Base-by-base conservation (phyloP, 257 asterid genomes). In the Jacaranda copaia region DNA sequence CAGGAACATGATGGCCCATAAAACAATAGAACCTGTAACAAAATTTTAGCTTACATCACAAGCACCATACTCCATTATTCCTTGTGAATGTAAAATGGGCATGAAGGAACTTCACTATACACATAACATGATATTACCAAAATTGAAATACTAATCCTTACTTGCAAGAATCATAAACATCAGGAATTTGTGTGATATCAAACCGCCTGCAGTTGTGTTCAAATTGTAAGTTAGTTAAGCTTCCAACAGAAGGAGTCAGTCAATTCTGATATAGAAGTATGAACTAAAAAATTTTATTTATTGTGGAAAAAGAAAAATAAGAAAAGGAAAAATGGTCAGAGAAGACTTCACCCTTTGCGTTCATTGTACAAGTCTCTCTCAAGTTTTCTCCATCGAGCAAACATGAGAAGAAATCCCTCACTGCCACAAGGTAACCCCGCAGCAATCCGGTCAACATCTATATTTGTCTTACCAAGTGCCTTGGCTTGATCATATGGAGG, bases 391-490 rank as follows among this genome's bases (percentile, higher is more conserved):
- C 99, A 96, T 13, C 99, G 97, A 84, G 99, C 98, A 89, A 84
- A 93, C 99, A 96, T 93, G 83, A 96, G 97, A 83, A 96, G 97
- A 83, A 96, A 96, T 75, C 99, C 99, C 84, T 96, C 99, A 79
- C 97, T 93, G 20, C 99, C 99, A 84, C 99, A 96, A 62, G 99
- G 99, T 75, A 96, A 79, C 65, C 99, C 99, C 11, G 99, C 97
- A 58, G 98, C 99, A 80, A 96, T 91, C 39, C 99, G 95, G 78
- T 88, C 99, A 80, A 93, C 94, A 78, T 96, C 99, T 82, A 96
- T 96, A 76, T 91, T 93, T 45, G 97, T 96, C 87, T 96, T 96
- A 82, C 99, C 99, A 82, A 96, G 96, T 56, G 99, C 99, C 86
- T 82, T 93, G 65, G 99, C 99, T 84, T 96, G 99, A 88, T 93